phyloP scores from a whole-genome alignment of 345 rosid species.

The Eucalyptus tenuipes region DNA sequence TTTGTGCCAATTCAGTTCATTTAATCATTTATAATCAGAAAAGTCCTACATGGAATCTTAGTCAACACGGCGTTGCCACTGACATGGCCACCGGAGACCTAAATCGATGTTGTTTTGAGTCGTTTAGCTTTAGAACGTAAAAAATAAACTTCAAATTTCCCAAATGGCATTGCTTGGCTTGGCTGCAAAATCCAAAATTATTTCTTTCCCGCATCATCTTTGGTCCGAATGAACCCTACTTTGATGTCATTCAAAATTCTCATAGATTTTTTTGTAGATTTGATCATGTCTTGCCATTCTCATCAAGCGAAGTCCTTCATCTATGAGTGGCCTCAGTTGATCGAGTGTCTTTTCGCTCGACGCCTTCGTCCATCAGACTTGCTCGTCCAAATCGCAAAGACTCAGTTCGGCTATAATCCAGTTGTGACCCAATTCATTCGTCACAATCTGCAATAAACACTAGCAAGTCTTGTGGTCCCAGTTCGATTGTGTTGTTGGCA shows the following conservation, averaged over 20 bases:
- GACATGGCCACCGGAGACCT: rapidly evolving
- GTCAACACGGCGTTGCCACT: rapidly evolving
- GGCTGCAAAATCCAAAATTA: too few relatives aligned
- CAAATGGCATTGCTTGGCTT: neutral
- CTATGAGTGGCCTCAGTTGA: neutral
- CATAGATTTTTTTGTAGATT: too few relatives aligned
- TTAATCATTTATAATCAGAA: too few relatives aligned
- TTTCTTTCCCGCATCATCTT: neutral
- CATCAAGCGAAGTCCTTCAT: neutral
- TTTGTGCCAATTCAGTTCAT: too few relatives aligned
- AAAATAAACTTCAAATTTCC: neutral
- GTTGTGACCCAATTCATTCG: neutral
- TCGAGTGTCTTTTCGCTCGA: neutral
- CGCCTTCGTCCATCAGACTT: rapidly evolving
- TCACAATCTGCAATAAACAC: too few relatives aligned
- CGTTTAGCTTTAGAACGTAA: rapidly evolving
- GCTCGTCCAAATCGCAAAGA: neutral
- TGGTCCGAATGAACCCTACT: too few relatives aligned
- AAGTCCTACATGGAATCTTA: too few relatives aligned
- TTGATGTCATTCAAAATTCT: neutral
- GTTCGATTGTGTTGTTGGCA: neutral
- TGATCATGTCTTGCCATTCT: neutral
- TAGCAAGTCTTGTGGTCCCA: neutral
- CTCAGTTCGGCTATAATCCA: neutral
- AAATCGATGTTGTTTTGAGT: neutral